Base-by-base conservation (phyloP, 805 yeast species). In the Metschnikowia dekortorum region DNA sequence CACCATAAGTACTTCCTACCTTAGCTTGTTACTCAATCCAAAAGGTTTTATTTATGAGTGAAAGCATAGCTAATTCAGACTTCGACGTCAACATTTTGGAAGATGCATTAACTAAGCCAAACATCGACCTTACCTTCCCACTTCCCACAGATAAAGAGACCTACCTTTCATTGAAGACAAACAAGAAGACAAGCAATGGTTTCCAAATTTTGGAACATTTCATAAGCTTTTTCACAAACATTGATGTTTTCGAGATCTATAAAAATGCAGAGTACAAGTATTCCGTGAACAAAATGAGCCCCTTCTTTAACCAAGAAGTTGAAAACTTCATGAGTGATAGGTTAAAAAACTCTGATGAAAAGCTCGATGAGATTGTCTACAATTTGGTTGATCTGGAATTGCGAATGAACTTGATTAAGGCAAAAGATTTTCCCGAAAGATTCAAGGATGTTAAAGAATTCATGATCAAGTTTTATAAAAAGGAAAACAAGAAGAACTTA, bases 21-120 rank as follows among this genome's bases (percentile, higher is more conserved):
- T 35, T 13, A 14, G n/a, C n/a, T 13, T 13, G 10, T 28, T 14
- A 10, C 9, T 8, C 28, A 11, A 18, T n/a, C 47, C 10, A 44
- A 11, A n/a, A 22, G 38, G 18, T 26, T 10, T 42, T 18, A 8
- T 7, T 29, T 8, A 47, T 47, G 49, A 35, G 40, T n/a, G 45
- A 34, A 16, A 14, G 6, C 8, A 34, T 33, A 6, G 28, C 53
- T 22, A 51, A 48, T 31, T 49, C 61, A 4, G 58, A 62, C 42
- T 63, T 73, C 47, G 76, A 73, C 51, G 63, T 73, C 52, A 73
- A 73, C 53, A 62, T 73, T 46, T 62, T 73, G 34, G 70, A 70
- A 8, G 63, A 69, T 56, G 68, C 72, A 0, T 58, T 64, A 14
- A 44, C 54, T 1, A 37, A 54, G 2, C 76, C 76, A 16, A 59